Percentiles rank a stretch among this genome's conserved stretches.
Evolutionary conservation across 2,329 filamentous ascomycete genomes (phyloP).

Genomic region (Acephala macrosclerotiorum): DNA sequence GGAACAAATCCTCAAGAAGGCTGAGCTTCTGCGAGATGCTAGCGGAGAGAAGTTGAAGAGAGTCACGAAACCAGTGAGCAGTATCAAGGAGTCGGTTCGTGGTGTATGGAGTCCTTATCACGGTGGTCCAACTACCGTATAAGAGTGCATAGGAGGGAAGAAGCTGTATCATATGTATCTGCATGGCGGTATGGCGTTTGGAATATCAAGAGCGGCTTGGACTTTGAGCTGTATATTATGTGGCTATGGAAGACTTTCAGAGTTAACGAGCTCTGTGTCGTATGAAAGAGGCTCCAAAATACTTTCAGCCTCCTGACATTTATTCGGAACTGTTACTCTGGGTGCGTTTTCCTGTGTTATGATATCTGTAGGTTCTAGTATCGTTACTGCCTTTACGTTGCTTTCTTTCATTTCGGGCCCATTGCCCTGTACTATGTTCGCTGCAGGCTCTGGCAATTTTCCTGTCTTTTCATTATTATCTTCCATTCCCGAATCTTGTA

Average conservation of each 20-base stretch:
- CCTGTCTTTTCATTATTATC: neutral
- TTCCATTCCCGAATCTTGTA: neutral
- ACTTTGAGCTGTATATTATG: constrained; percentile 8
- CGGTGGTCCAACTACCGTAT: constrained; percentile 52
- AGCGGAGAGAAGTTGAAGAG: constrained; percentile 77
- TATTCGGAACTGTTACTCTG: neutral
- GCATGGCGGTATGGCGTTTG: constrained; percentile 36
- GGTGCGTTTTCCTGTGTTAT: no score
- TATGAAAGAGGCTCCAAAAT: neutral
- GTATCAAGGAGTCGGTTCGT: constrained; percentile 71
- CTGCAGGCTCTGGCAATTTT: neutral
- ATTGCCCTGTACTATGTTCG: neutral
- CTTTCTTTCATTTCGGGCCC: neutral
- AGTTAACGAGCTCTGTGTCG: neutral
- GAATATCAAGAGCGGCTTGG: constrained; percentile 22
- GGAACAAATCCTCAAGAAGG: constrained; percentile 83
- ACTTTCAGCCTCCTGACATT: neutral
- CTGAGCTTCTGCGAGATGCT: constrained; percentile 73
- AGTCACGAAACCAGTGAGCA: constrained; percentile 69
- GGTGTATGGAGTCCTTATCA: constrained; percentile 77
- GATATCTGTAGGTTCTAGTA: neutral
- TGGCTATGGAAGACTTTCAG: neutral
- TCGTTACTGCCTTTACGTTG: neutral
- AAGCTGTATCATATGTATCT: constrained; percentile 36
- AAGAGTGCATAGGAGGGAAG: constrained; percentile 14